Percentiles rank a stretch among this genome's conserved stretches.
phyloP scores from a whole-genome alignment of 2,329 filamentous ascomycete genomes.

The Pyrenochaeta sp. region DNA sequence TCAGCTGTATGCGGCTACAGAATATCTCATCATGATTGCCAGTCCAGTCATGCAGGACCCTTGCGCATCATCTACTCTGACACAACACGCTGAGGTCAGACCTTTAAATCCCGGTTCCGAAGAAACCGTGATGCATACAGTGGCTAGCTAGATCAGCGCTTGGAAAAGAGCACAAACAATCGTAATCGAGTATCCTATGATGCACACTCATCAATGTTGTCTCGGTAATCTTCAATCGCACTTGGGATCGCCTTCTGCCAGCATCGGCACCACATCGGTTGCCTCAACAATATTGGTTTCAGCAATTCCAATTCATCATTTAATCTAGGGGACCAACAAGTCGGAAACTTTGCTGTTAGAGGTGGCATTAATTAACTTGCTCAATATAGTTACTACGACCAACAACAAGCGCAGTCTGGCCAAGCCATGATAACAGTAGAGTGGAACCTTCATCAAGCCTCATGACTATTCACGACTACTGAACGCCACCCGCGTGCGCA shows the following conservation, averaged over 20 bases:
- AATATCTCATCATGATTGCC: constrained; percentile 25
- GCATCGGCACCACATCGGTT: neutral
- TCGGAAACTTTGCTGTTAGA: too few species aligned
- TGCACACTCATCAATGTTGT: neutral
- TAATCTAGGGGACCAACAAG: neutral
- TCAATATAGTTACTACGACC: neutral
- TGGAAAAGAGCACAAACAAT: constrained; percentile 4
- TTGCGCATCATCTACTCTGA: constrained; percentile 30
- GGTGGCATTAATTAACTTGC: too few species aligned
- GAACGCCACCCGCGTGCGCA: constrained; percentile 14
- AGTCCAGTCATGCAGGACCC: constrained; percentile 27
- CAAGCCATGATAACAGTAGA: constrained; percentile 4
- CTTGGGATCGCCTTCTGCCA: neutral
- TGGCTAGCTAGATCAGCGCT: neutral
- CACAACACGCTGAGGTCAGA: constrained; percentile 28
- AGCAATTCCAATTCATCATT: neutral
- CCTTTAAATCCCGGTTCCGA: constrained; percentile 20
- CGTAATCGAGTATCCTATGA: constrained; percentile 6
- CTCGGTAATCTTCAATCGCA: neutral
- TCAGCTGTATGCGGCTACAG: constrained; percentile 16
- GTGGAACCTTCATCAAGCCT: constrained; percentile 10
- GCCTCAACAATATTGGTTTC: neutral
- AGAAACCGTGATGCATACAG: constrained; percentile 2
- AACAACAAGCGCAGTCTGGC: constrained; percentile 1
- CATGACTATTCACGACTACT: constrained; percentile 5